Evolutionary conservation across 1,139 yeast genomes (phyloP).

Genomic region (Protomyces lactucae-debilis): DNA sequence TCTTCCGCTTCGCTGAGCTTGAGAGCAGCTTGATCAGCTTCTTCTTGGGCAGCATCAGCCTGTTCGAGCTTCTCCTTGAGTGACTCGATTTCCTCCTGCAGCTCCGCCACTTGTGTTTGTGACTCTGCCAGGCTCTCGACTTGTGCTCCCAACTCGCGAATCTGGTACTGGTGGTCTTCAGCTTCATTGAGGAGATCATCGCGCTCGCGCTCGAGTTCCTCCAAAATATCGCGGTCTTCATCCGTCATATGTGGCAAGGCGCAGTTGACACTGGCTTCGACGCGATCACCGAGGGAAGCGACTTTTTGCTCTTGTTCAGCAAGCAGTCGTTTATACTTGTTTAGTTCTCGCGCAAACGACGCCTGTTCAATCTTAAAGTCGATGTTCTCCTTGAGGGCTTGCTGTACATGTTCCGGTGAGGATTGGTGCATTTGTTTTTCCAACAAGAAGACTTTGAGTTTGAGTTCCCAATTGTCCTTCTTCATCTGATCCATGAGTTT

Average conservation of each 20-base stretch:
- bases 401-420: constrained; percentile 33
- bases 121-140: neutral
- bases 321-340: constrained; percentile 29
- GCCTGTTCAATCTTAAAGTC: constrained; percentile 32
- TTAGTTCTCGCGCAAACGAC: constrained; percentile 29
- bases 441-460: constrained; percentile 32
- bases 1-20: constrained; percentile 41
- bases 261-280: constrained; percentile 20
- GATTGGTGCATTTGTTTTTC: constrained; percentile 31
- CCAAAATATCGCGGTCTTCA: constrained; percentile 18
- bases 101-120: neutral
- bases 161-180: constrained; percentile 14
- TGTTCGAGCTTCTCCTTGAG: neutral
- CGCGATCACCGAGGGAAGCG: constrained; percentile 22
- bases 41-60: neutral
- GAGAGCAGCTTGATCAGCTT: neutral
- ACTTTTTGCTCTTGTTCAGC: constrained; percentile 30
- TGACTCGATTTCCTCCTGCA: neutral
- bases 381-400: constrained; percentile 32
- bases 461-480: constrained; percentile 34
- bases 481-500: constrained; percentile 33
- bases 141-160: constrained; percentile 18
- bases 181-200: constrained; percentile 9
- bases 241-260: constrained; percentile 18
- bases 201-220: constrained; percentile 7